Evolutionary conservation across 2,329 filamentous ascomycete genomes (phyloP).

Genomic region (Neofusicoccum laricinum): DNA sequence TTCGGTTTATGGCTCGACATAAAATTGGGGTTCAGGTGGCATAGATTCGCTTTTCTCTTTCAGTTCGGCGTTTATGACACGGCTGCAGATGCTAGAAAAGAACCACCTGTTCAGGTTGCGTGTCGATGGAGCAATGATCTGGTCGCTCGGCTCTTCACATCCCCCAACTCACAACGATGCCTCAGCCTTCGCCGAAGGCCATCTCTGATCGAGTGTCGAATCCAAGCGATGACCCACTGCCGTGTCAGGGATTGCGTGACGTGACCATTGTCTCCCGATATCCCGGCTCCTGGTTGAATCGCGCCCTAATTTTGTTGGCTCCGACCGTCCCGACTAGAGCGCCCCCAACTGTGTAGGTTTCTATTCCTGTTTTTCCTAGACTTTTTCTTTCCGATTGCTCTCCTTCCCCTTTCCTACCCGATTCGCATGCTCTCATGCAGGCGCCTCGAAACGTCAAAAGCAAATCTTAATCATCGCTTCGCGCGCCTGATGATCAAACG

Average conservation of each 20-base stretch:
- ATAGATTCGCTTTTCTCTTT: slow-evolving; percentile 15
- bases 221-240: slow-evolving; percentile 13
- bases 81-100: slow-evolving; percentile 18
- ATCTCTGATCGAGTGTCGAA: slow-evolving; percentile 5
- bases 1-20: slow-evolving; percentile 14
- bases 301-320: background rate
- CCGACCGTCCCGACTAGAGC: background rate
- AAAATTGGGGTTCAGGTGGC: slow-evolving; percentile 15
- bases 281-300: background rate
- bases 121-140: slow-evolving; percentile 13
- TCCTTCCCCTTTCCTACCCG: slow-evolving; percentile 2
- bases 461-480: slow-evolving; percentile 11
- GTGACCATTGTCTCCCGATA: slow-evolving; percentile 2
- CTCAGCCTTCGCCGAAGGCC: background rate
- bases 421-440: background rate
- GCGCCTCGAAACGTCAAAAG: slow-evolving; percentile 7
- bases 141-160: slow-evolving; percentile 12
- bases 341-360: background rate
- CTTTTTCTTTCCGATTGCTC: background rate
- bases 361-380: background rate
- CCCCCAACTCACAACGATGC: slow-evolving; percentile 1
- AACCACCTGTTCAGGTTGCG: slow-evolving; percentile 13
- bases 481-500: slow-evolving; percentile 11
- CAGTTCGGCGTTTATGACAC: slow-evolving; percentile 15
- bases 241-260: slow-evolving; percentile 3